Evolutionary conservation across 2,329 filamentous ascomycete species (phyloP).

Genomic region (Dissoconium aciculare): DNA sequence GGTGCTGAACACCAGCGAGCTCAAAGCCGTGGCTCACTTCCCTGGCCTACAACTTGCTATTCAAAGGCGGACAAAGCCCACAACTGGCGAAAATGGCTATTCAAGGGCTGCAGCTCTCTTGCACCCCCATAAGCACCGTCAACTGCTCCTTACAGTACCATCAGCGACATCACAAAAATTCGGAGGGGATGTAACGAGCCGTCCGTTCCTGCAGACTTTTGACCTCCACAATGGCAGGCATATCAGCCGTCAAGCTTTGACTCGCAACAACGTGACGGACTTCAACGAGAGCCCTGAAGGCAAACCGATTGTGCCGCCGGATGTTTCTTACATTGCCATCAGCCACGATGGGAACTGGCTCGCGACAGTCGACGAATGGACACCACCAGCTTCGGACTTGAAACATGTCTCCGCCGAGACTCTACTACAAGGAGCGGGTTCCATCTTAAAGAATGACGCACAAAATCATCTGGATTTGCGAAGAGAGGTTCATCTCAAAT

Average conservation of each 20-base stretch:
- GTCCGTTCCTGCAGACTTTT: slow-evolving; percentile 65
- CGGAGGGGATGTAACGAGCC: slow-evolving; percentile 23
- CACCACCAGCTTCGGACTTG: slow-evolving; percentile 54
- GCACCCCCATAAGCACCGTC: slow-evolving; percentile 27
- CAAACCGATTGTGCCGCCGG: slow-evolving; percentile 58
- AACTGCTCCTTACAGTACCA: slow-evolving; percentile 36
- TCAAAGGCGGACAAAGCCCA: too few relatives aligned
- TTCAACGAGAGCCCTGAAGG: slow-evolving; percentile 60
- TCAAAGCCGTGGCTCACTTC: slow-evolving; percentile 71
- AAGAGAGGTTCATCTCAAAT: slow-evolving; percentile 72
- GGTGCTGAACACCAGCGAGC: slow-evolving; percentile 75
- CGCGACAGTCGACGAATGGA: slow-evolving; percentile 84
- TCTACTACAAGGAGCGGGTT: slow-evolving; percentile 3
- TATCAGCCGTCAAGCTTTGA: slow-evolving; percentile 72
- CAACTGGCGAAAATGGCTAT: too few relatives aligned
- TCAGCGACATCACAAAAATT: slow-evolving; percentile 15
- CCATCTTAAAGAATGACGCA: slow-evolving; percentile 21
- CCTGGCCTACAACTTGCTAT: slow-evolving; percentile 55
- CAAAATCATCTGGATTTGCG: slow-evolving; percentile 32
- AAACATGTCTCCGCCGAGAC: slow-evolving; percentile 35
- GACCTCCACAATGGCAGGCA: slow-evolving; percentile 68
- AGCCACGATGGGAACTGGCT: slow-evolving; percentile 77
- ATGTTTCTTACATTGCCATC: slow-evolving; percentile 58
- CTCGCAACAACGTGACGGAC: slow-evolving; percentile 74
- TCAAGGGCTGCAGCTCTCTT: slow-evolving; percentile 22